Evolutionary conservation across 495 filamentous ascomycete genomes (phyloP), one percentile per base, ranked within the genome.

Genomic region (Physcia stellaris): DNA sequence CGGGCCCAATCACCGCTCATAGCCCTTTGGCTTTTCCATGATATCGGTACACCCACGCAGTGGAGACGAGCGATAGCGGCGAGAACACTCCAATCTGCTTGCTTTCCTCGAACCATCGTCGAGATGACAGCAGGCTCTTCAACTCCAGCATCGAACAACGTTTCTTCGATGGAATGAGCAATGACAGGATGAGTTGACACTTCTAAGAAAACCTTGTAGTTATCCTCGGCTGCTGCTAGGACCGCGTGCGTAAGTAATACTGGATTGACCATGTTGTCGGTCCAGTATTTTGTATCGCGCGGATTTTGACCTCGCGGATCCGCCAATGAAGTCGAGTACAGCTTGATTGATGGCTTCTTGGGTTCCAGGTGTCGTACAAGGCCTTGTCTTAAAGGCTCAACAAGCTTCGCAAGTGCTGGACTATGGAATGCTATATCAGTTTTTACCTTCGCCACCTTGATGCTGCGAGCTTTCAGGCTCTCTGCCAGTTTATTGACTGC

Each of bases 31-130:
- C n/a, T n/a, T n/a, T n/a, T n/a, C n/a, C n/a, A n/a, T n/a, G n/a
- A n/a, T n/a, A n/a, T n/a, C n/a, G n/a, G n/a, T 17, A 51, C 51
- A 4, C 74, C 74, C 42, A 60, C 66, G 13, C 50, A 17, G 42
- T 59, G n/a, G 47, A 68, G 13, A 56, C 62, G 32, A 58, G 59
- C 60, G 17, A 73, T 35, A 6, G 63, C 56, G 0, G 58, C 60
- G 31, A 64, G 57, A 0, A 66, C 58, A 29, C 56, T 60, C 24
- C 64, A 52, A 32, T 67, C 54, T 36, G 59, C 58, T 6, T 67
- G 61, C 5, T 56, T 55, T 20, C 51, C 56, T 35, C 26, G 71
- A 41, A 9, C 48, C 56, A 33, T 61, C 50, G 35, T 68, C 45
- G 45, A 37, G 19, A 58, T 35, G 16, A 62, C 50, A 7, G 42